These are phyloP conservation scores for Sechiopsis laciniata DNA, from an alignment of 306 rosid species.

Conservation along the genomic window DNA sequence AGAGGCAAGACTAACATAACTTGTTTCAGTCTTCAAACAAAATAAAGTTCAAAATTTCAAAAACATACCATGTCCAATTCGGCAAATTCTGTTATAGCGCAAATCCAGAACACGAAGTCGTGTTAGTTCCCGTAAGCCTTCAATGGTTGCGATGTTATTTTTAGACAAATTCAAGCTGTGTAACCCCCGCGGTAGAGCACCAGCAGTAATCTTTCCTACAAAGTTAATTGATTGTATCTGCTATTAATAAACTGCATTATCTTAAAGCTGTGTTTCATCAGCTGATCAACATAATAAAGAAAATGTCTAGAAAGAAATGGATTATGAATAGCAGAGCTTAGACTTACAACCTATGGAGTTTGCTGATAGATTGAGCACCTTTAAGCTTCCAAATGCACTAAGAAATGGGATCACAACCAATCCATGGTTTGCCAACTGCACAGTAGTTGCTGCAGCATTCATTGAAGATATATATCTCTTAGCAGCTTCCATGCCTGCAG, in stretches of 20 bases:
- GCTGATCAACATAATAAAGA: background rate
- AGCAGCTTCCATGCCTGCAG: conserved; percentile 80
- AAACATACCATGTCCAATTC: conserved; percentile 80
- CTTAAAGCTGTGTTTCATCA: background rate
- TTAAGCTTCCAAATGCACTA: conserved; percentile 71
- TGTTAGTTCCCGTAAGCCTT: conserved; percentile 89
- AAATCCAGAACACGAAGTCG: conserved; percentile 83
- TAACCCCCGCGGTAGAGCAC: conserved; percentile 91
- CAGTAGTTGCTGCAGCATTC: conserved; percentile 55
- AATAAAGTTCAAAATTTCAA: background rate
- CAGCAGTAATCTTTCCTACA: conserved; percentile 77
- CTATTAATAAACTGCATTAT: background rate
- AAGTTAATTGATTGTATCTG: conserved; percentile 12
- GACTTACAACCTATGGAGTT: conserved; percentile 64
- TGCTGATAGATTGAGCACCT: conserved; percentile 78
- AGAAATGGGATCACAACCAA: conserved; percentile 80
- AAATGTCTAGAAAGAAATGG: conserved; percentile 13
- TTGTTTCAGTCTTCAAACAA: conserved; percentile 4
- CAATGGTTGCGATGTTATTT: conserved; percentile 62
- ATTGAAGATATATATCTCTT: conserved; percentile 77
- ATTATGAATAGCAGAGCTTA: conserved; percentile 8
- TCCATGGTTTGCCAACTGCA: conserved; percentile 81
- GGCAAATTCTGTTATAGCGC: conserved; percentile 71
- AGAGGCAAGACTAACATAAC: background rate
- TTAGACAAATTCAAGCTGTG: conserved; percentile 79